Percentiles rank a stretch among this genome's conserved stretches.
Conservation (phyloP, 2,329 filamentous ascomycete species). For the Penicillium thymicola region DNA sequence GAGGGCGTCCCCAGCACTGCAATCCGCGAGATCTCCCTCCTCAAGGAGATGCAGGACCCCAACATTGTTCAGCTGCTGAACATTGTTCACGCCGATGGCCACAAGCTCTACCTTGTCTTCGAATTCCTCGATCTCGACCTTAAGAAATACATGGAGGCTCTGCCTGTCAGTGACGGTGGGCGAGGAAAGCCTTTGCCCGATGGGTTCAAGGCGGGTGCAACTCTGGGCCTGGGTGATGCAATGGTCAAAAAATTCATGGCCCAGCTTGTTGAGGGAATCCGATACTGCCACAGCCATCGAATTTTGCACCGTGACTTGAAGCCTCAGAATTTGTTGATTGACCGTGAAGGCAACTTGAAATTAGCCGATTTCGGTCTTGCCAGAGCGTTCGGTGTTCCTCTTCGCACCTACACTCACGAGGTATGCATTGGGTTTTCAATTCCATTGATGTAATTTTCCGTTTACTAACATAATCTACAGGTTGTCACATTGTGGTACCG, state of each 20-base stretch:
- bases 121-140: constrained; percentile 89
- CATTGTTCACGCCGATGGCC: constrained; percentile 90
- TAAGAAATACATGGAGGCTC: constrained; percentile 94
- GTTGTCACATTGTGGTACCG: constrained; percentile 94
- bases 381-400: constrained; percentile 83
- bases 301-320: constrained; percentile 86
- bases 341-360: constrained; percentile 83
- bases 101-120: constrained; percentile 91
- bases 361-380: constrained; percentile 87
- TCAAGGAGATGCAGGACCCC: constrained; percentile 91
- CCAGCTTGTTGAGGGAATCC: constrained; percentile 78
- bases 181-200: constrained; percentile 82
- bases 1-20: constrained; percentile 90
- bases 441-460: background rate
- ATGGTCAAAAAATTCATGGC: constrained; percentile 94
- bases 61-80: constrained; percentile 87
- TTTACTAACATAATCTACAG: constrained; percentile 35
- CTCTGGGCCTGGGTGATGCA: constrained; percentile 69
- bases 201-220: constrained; percentile 62
- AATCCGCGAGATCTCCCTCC: constrained; percentile 88
- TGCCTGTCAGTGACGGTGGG: constrained; percentile 79
- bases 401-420: constrained; percentile 91
- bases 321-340: constrained; percentile 84
- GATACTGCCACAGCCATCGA: constrained; percentile 85
- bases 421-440: constrained; percentile 34